Evolutionary conservation across 495 filamentous ascomycete species (phyloP).

Genomic region (Talaromyces adpressus): DNA sequence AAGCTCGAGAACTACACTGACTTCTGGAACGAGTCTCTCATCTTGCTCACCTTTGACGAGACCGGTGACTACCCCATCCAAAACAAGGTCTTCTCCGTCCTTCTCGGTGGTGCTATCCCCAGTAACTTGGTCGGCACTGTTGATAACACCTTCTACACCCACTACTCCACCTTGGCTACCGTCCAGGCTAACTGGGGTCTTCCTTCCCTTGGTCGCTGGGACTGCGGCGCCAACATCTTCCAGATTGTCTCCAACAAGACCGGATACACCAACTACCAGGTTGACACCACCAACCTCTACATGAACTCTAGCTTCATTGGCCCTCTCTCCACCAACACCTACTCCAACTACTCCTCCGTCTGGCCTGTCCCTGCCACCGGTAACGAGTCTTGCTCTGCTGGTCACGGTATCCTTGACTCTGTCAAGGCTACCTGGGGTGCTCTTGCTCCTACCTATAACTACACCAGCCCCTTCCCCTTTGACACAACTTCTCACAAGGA

Average conservation of each 20-base stretch:
- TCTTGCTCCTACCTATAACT: slow-evolving; percentile 31
- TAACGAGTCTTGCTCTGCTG: slow-evolving; percentile 33
- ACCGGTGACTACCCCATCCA: slow-evolving; percentile 44
- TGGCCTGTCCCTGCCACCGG: slow-evolving; percentile 36
- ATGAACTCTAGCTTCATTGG: slow-evolving; percentile 44
- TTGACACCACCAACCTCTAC: slow-evolving; percentile 33
- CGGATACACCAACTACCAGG: slow-evolving; percentile 47
- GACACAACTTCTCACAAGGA: slow-evolving; percentile 21
- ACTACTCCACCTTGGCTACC: slow-evolving; percentile 62
- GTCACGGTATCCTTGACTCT: slow-evolving; percentile 35
- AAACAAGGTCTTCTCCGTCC: slow-evolving; percentile 53
- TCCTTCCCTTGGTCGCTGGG: slow-evolving; percentile 61
- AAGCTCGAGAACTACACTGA: slow-evolving; percentile 56
- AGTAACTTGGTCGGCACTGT: slow-evolving; percentile 48
- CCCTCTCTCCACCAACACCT: slow-evolving; percentile 28
- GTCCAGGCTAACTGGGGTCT: slow-evolving; percentile 62
- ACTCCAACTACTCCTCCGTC: slow-evolving; percentile 25
- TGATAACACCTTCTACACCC: slow-evolving; percentile 63
- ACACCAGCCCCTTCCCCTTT: slow-evolving; percentile 37
- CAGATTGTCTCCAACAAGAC: slow-evolving; percentile 50
- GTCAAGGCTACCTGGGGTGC: slow-evolving; percentile 35
- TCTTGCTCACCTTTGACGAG: slow-evolving; percentile 67
- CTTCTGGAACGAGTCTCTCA: slow-evolving; percentile 62
- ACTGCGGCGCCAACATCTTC: slow-evolving; percentile 65
- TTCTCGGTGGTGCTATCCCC: slow-evolving; percentile 62